These are phyloP conservation scores for Geosmithia flava DNA, from an alignment of 2,329 filamentous ascomycete genomes.

Conservation along the genomic window DNA sequence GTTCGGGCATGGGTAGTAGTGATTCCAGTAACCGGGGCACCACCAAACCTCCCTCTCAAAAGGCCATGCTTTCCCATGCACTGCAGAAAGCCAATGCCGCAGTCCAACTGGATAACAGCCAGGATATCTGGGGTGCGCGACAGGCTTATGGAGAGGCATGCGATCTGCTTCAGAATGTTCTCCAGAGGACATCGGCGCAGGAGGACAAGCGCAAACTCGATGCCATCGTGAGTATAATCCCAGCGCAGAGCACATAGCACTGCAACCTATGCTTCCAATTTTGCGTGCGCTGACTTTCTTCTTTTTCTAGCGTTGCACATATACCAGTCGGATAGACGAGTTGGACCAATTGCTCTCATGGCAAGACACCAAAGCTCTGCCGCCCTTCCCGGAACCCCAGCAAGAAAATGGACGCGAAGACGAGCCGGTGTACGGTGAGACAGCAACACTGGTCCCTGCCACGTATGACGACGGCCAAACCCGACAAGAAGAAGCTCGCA, in stretches of 20 bases:
- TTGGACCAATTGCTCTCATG: slow-evolving; percentile 54
- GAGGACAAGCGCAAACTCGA: slow-evolving; percentile 87
- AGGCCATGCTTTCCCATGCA: slow-evolving; percentile 92
- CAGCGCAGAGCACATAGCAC: background rate
- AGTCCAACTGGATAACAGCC: slow-evolving; percentile 88
- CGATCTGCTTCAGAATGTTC: slow-evolving; percentile 73
- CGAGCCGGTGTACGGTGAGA: slow-evolving; percentile 34
- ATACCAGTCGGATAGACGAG: slow-evolving; percentile 81
- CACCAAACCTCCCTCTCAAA: slow-evolving; percentile 61
- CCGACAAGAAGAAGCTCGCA: slow-evolving; percentile 3
- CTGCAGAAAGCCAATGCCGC: slow-evolving; percentile 93
- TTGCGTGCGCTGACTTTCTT: background rate
- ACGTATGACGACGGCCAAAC: slow-evolving; percentile 9
- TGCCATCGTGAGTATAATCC: slow-evolving; percentile 61
- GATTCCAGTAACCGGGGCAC: slow-evolving; percentile 14
- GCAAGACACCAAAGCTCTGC: slow-evolving; percentile 58
- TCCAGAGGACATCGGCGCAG: slow-evolving; percentile 69
- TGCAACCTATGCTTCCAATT: background rate
- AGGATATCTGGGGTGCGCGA: slow-evolving; percentile 85
- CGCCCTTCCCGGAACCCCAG: slow-evolving; percentile 51
- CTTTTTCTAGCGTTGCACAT: slow-evolving; percentile 60
- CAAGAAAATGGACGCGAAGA: slow-evolving; percentile 28
- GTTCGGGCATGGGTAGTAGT: slow-evolving; percentile 18
- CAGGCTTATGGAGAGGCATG: slow-evolving; percentile 89
- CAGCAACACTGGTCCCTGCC: slow-evolving; percentile 38